Evolutionary conservation across 805 yeast genomes (phyloP), one percentile per base, ranked within the genome.

Genomic region (Grigorovia humatica): DNA sequence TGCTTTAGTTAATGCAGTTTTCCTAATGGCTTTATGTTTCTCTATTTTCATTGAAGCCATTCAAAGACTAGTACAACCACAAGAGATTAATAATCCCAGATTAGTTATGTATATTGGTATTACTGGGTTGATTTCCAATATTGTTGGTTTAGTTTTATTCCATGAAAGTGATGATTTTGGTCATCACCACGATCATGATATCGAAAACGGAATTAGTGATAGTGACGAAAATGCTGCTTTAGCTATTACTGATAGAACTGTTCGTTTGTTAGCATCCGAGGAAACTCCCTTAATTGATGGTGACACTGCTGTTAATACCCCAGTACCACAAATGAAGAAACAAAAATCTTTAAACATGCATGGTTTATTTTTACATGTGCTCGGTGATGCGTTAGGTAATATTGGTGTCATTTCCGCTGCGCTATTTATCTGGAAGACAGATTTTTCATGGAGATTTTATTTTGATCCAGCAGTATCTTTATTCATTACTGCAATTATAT

Each of bases 321-420:
- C 47, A 9, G 38, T 18, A 4, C 19, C 42, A 18, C 41, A 41
- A 19, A 19, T 17, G 30, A 46, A 48, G 27, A 48, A 73, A 54
- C 60, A 68, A 35, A 80, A 78, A 64, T 86, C 96, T 15, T 73
- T 93, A 73, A 93, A 93, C 69, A 91, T 91, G 97, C 90, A 88
- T 61, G 99, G 99, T 56, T 97, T 93, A 2, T 93, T 88, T 64
- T 74, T 93, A 63, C 99, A 93, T 64, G 99, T 93, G 13, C 56
- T 93, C 58, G 98, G 98, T 46, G 99, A 93, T 69, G 98, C 98
- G 0, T 73, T 93, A 52, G 98, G 99, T 57, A 93, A 93, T 65
- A 71, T 93, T 51, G 98, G 98, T 57, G 99, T 93, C 50, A 93
- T 93, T 52, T 66, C 77, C 2, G 83, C 96, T 2, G 99, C 98